Conservation (phyloP, 495 filamentous ascomycete species). For the Schizothecium vesticola region DNA sequence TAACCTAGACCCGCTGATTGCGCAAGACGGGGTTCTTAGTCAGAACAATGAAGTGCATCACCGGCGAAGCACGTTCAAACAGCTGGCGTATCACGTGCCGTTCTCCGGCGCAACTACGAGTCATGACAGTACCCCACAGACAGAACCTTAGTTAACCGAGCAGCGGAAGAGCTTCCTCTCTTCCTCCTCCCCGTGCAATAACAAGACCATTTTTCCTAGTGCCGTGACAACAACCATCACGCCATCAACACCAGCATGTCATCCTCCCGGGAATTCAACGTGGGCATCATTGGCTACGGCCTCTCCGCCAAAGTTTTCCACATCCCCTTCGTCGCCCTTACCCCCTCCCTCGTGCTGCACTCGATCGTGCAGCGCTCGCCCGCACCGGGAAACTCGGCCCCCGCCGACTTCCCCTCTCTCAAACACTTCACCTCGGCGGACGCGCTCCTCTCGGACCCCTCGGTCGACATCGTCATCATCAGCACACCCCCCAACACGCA, state of each 20-base stretch:
- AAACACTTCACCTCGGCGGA: constrained; percentile 58
- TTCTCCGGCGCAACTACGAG: too few species aligned
- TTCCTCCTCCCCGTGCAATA: too few species aligned
- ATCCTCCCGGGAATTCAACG: constrained; percentile 38
- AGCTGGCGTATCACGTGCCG: too few species aligned
- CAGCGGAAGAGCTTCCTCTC: too few species aligned
- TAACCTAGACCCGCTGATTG: too few species aligned
- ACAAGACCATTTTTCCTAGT: too few species aligned
- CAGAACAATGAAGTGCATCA: too few species aligned
- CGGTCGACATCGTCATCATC: constrained; percentile 67
- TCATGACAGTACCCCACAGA: too few species aligned
- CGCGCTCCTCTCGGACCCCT: constrained; percentile 59
- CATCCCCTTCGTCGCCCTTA: constrained; percentile 72
- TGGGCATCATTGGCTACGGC: constrained; percentile 52
- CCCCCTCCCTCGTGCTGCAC: constrained; percentile 62
- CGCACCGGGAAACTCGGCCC: constrained; percentile 50
- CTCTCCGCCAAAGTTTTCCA: constrained; percentile 86
- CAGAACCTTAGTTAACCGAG: too few species aligned
- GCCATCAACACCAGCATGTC: constrained; percentile 16
- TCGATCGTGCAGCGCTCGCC: constrained; percentile 69
- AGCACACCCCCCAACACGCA: constrained; percentile 75
- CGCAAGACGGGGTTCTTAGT: too few species aligned
- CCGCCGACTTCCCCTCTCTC: constrained; percentile 60
- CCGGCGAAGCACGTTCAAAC: too few species aligned
- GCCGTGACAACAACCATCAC: too few species aligned